A percentile compares a stretch with the other conserved stretches of the same genome.
Conservation (phyloP, 2,329 filamentous ascomycete genomes). For the Albifimbria verrucaria region DNA sequence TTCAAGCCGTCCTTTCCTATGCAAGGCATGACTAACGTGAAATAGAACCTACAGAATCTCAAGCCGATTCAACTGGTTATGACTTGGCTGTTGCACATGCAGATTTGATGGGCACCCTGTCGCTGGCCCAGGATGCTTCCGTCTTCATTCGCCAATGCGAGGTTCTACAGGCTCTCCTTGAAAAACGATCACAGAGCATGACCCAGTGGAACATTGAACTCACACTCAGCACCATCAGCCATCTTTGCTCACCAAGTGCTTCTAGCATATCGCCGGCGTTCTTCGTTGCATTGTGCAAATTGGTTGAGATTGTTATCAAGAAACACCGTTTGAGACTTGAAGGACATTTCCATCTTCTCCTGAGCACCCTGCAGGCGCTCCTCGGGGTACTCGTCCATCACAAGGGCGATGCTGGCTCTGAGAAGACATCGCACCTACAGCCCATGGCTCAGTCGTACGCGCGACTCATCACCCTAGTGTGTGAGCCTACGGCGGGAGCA, state of each 20-base stretch:
- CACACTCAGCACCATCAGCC: conserved; percentile 43
- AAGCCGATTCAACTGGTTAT: conserved; percentile 24
- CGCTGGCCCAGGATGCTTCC: conserved; percentile 20
- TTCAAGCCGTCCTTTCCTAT: too few species aligned
- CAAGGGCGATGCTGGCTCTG: conserved; percentile 16
- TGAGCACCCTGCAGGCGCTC: conserved; percentile 53
- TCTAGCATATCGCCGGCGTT: conserved; percentile 28
- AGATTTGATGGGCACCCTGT: conserved; percentile 33
- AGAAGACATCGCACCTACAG: conserved; percentile 27
- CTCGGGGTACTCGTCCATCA: conserved; percentile 47
- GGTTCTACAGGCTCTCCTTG: conserved; percentile 43
- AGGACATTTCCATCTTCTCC: conserved; percentile 58
- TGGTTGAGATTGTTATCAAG: conserved; percentile 55
- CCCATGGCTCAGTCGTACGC: conserved; percentile 49
- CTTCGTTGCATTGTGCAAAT: conserved; percentile 47
- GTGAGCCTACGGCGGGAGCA: conserved; percentile 55
- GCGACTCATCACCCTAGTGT: conserved; percentile 56
- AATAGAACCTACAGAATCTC: conserved; percentile 26
- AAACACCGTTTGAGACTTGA: conserved; percentile 59
- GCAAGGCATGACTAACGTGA: conserved; percentile 13
- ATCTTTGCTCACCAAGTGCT: conserved; percentile 26
- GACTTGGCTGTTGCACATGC: conserved; percentile 40
- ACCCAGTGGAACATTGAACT: conserved; percentile 57
- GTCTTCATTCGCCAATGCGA: conserved; percentile 38
- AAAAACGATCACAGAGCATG: conserved; percentile 47